Percentiles rank a stretch among this genome's conserved stretches.
These are phyloP conservation scores for Leucocoprinus birnbaumii DNA, from an alignment of 768 basidiomycete genomes.

Conservation along the genomic window DNA sequence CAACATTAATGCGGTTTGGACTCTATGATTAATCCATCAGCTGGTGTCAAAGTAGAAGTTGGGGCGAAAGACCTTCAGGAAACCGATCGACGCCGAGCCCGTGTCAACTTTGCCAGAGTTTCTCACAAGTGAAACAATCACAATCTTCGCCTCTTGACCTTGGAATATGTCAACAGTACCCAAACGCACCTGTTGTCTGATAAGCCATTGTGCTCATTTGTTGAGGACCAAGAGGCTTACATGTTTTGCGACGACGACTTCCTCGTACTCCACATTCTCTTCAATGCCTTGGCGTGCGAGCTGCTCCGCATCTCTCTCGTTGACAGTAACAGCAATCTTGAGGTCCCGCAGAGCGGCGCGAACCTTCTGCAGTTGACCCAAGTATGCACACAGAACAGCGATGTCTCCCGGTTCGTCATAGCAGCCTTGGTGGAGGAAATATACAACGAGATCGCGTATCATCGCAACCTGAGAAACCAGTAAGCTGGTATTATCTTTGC, in stretches of 20 bases:
- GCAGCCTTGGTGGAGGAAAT: slow-evolving; percentile 41
- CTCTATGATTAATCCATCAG: slow-evolving; percentile 23
- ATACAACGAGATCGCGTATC: slow-evolving; percentile 42
- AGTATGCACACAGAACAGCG: slow-evolving; percentile 44
- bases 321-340: slow-evolving; percentile 57
- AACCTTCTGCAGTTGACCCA: slow-evolving; percentile 40
- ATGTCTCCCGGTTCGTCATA: slow-evolving; percentile 46
- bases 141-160: slow-evolving; percentile 69
- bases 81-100: slow-evolving; percentile 55
- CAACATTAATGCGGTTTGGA: slow-evolving; percentile 63
- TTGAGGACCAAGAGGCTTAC: background rate
- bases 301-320: slow-evolving; percentile 65
- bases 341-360: slow-evolving; percentile 35
- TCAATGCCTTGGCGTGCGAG: slow-evolving; percentile 46
- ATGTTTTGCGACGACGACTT: slow-evolving; percentile 9
- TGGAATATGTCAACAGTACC: slow-evolving; percentile 81
- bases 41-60: background rate
- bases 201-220: background rate
- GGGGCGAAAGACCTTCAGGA: slow-evolving; percentile 52
- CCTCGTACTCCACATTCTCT: slow-evolving; percentile 27
- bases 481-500: background rate
- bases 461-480: slow-evolving; percentile 36
- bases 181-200: slow-evolving; percentile 48
- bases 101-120: slow-evolving; percentile 49
- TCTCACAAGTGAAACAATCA: slow-evolving; percentile 73